A percentile compares a stretch with the other conserved stretches of the same genome.
Conservation (phyloP, 192 early-diverging fungal species). For the Spinellus fusiger region DNA sequence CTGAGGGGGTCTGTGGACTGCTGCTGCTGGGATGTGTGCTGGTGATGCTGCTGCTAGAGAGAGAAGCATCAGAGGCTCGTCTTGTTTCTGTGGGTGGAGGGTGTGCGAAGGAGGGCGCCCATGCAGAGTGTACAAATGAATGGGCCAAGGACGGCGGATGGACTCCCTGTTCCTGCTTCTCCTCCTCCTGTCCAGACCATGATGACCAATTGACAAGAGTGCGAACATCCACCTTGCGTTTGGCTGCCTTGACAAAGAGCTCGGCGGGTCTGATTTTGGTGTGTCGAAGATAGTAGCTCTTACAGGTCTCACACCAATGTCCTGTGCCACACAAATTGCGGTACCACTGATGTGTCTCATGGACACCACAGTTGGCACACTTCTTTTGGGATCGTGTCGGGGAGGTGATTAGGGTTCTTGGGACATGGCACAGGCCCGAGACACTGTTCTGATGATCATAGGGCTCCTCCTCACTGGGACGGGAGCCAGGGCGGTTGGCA, state of each 20-base stretch:
- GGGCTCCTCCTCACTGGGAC: not conserved
- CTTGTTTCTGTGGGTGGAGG: not conserved
- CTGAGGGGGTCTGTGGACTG: not conserved
- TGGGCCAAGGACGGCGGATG: too few species aligned
- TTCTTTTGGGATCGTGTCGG: not conserved
- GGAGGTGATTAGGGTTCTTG: not conserved
- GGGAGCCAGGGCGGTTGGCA: slow-evolving; percentile 15
- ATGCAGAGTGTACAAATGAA: too few species aligned
- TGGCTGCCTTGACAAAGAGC: slow-evolving; percentile 27
- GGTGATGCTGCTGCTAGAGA: not conserved
- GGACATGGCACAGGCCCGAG: not conserved
- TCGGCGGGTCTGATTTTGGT: slow-evolving; percentile 18
- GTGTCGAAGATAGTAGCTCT: slow-evolving; percentile 28
- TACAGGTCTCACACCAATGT: slow-evolving; percentile 32
- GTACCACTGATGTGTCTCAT: slow-evolving; percentile 31
- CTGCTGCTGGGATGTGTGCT: not conserved
- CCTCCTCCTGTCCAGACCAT: slow-evolving; percentile 14
- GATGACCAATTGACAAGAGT: slow-evolving; percentile 13
- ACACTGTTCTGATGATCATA: not conserved
- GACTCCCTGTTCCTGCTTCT: not conserved
- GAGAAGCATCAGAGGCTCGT: not conserved
- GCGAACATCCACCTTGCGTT: slow-evolving; percentile 24
- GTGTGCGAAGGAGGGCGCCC: too few species aligned
- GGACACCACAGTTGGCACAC: slow-evolving; percentile 25
- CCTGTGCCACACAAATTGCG: slow-evolving; percentile 28